These are phyloP conservation scores for Dothideomycetes sp. DNA, from an alignment of 2,329 filamentous ascomycete species.

Conservation along the genomic window DNA sequence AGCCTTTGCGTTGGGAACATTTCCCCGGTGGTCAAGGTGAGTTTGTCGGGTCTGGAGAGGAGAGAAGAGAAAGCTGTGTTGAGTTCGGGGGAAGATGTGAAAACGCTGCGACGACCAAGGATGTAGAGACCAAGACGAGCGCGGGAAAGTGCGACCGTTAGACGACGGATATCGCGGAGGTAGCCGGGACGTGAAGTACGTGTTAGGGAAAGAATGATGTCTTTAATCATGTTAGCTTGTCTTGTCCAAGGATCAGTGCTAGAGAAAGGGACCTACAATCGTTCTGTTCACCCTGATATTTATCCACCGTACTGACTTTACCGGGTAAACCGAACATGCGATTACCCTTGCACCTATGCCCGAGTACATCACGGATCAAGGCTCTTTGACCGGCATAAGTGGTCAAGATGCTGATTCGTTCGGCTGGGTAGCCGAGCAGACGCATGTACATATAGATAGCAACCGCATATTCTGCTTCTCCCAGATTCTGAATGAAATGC, in stretches of 20 bases:
- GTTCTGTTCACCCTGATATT: conserved; percentile 98
- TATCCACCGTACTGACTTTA: conserved; percentile 90
- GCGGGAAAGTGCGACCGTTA: conserved; percentile 90
- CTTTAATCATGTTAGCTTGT: conserved; percentile 35
- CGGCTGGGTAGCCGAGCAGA: conserved; percentile 79
- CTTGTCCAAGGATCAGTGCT: not conserved
- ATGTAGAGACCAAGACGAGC: conserved; percentile 88
- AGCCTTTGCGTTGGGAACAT: conserved; percentile 59
- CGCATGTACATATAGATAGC: conserved; percentile 97
- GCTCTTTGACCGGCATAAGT: conserved; percentile 91
- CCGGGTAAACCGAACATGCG: conserved; percentile 80
- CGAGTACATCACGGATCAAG: conserved; percentile 77
- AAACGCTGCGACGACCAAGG: conserved; percentile 77
- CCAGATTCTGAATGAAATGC: conserved; percentile 93
- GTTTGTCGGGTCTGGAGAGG: conserved; percentile 57
- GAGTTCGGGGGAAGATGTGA: conserved; percentile 81
- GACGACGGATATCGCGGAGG: conserved; percentile 80
- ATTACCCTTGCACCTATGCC: conserved; percentile 73
- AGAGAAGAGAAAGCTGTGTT: conserved; percentile 76
- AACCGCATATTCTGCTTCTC: conserved; percentile 94
- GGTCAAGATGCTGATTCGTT: conserved; percentile 76
- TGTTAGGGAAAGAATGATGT: conserved; percentile 87
- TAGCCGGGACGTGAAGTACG: conserved; percentile 85
- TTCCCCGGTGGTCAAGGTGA: conserved; percentile 75
- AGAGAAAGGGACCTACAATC: conserved; percentile 53